Base-by-base conservation (phyloP, 768 basidiomycete species). In the Tephrocybe sp. region DNA sequence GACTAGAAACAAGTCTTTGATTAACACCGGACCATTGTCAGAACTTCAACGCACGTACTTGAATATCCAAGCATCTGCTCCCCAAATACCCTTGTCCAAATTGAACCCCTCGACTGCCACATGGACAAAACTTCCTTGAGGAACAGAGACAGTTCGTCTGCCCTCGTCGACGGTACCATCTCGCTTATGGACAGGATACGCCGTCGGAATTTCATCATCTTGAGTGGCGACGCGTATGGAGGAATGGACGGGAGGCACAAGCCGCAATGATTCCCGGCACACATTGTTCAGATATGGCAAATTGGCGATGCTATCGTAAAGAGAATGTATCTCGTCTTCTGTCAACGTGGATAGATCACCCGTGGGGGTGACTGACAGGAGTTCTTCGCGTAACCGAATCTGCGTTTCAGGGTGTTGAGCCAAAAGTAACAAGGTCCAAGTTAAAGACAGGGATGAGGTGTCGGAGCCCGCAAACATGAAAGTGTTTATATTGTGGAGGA, bases 401-500 rank as follows among this genome's bases (percentile, higher is more conserved):
- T 97, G 94, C 12, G 85, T 63, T 1, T 72, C 72, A 0, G 83
- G 83, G 61, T 89, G 68, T 57, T 79, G 75, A 0, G 91, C 83
- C 31, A 97, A 78, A 13, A 89, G 70, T 49, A 84, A 71, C n/a
- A 96, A 65, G 1, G 85, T 84, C 93, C 94, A 97, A 0, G 89
- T 89, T 36, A 96, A 68, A 4, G 86, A 79, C 24, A 94, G 80
- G 2, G 89, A 88, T 9, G 87, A 87, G 0, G 92, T 91, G 60
- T 95, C 92, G 11, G 92, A 90, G 4, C 93, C 93, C 18, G 88
- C 91, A 63, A 93, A 92, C 76, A 93, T 83, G 64, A 95, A 89
- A 0, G 92, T 93, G 58, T 89, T 91, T 66, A 95, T 84, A 51
- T 84, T 92, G 60, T 90, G 74, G 9, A 93, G 74, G 43, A 95